These are phyloP conservation scores for Pyrenochaeta sp. DNA, from an alignment of 2,329 filamentous ascomycete genomes.

Conservation along the genomic window DNA sequence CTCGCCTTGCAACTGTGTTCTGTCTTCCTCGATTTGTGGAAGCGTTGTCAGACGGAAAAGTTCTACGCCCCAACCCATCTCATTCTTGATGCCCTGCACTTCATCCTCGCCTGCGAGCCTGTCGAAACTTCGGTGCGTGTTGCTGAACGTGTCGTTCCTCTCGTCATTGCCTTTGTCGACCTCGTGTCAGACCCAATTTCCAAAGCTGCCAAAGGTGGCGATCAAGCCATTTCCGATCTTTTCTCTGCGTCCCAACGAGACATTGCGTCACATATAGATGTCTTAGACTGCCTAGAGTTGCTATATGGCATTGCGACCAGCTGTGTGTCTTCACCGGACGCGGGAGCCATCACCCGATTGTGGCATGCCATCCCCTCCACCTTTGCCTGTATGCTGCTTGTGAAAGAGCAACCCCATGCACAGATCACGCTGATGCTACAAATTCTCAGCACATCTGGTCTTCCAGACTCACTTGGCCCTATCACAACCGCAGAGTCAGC, in stretches of 20 bases:
- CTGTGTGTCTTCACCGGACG: slow-evolving; percentile 55
- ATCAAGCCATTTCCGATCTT: slow-evolving; percentile 31
- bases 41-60: slow-evolving; percentile 69
- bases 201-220: slow-evolving; percentile 42
- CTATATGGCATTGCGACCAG: slow-evolving; percentile 70
- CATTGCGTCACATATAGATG: slow-evolving; percentile 68
- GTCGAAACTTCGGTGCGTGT: slow-evolving; percentile 66
- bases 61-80: slow-evolving; percentile 70
- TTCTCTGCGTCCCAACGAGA: slow-evolving; percentile 49
- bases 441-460: slow-evolving; percentile 71
- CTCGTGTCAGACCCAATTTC: slow-evolving; percentile 61
- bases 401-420: slow-evolving; percentile 67
- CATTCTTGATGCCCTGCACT: slow-evolving; percentile 69
- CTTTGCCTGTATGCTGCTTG: slow-evolving; percentile 72
- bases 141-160: slow-evolving; percentile 61
- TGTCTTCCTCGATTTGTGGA: slow-evolving; percentile 72
- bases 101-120: slow-evolving; percentile 69
- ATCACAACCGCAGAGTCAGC: slow-evolving; percentile 60
- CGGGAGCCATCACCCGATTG: slow-evolving; percentile 59
- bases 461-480: slow-evolving; percentile 71
- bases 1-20: slow-evolving; percentile 71
- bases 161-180: slow-evolving; percentile 57
- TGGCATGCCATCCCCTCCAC: slow-evolving; percentile 74
- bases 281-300: slow-evolving; percentile 68
- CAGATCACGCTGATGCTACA: slow-evolving; percentile 71